Percentiles rank a stretch among this genome's conserved stretches.
Evolutionary conservation across 2,329 filamentous ascomycete species (phyloP).

Genomic region (Fusarium sp.): DNA sequence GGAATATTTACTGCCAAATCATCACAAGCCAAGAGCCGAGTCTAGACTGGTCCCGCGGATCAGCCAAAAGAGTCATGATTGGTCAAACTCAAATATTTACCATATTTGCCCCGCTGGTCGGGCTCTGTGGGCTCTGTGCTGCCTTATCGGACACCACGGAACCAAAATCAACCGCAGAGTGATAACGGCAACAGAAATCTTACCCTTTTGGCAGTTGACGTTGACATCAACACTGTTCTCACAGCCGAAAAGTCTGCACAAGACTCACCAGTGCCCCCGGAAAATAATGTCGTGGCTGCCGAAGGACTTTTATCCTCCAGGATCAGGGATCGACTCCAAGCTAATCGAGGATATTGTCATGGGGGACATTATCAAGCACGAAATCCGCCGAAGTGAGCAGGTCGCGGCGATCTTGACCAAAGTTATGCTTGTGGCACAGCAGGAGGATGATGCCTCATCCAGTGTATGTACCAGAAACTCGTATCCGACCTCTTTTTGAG

Average conservation of each 20-base stretch:
- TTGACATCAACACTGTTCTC: slow-evolving; percentile 17
- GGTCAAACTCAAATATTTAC: not conserved
- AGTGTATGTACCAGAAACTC: slow-evolving; percentile 27
- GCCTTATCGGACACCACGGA: slow-evolving; percentile 35
- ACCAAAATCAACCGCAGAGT: slow-evolving; percentile 33
- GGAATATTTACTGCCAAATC: not conserved
- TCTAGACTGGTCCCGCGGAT: slow-evolving; percentile 35
- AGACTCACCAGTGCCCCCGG: not conserved
- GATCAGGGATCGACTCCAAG: slow-evolving; percentile 10
- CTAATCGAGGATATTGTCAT: slow-evolving; percentile 25
- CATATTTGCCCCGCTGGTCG: slow-evolving; percentile 19
- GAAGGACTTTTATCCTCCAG: slow-evolving; percentile 1
- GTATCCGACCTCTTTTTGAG: too few relatives aligned
- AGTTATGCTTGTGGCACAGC: slow-evolving; percentile 17
- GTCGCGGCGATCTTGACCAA: slow-evolving; percentile 26
- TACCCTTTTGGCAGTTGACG: slow-evolving; percentile 13
- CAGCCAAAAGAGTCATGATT: slow-evolving; percentile 9
- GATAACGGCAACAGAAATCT: slow-evolving; percentile 23
- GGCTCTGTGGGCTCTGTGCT: slow-evolving; percentile 7
- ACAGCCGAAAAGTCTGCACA: not conserved
- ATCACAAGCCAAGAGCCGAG: slow-evolving; percentile 7
- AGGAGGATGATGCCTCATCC: slow-evolving; percentile 19
- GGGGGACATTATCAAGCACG: slow-evolving; percentile 29
- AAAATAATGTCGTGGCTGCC: slow-evolving; percentile 8
- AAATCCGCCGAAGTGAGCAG: slow-evolving; percentile 9